These are phyloP conservation scores for Diplodia seriata DNA, from an alignment of 2,329 filamentous ascomycete genomes.

Conservation along the genomic window DNA sequence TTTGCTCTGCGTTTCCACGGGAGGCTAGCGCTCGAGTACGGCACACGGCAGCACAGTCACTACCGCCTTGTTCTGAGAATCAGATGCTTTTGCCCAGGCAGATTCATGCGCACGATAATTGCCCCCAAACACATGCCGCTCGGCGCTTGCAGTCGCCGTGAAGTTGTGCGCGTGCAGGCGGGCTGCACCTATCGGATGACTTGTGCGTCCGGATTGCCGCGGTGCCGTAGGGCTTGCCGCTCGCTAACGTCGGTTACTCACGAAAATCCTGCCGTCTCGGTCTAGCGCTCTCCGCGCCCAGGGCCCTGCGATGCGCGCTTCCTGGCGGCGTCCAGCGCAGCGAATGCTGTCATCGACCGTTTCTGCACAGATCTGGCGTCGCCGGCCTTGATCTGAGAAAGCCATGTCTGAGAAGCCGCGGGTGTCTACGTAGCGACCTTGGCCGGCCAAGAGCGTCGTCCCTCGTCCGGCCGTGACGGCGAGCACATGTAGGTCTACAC, in stretches of 20 bases:
- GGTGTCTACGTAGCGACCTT: no score
- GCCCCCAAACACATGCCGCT: not conserved
- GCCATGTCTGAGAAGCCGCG: not conserved
- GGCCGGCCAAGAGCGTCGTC: not conserved
- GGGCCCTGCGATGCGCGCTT: not conserved
- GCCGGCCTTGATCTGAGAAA: not conserved
- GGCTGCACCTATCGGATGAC: constrained; percentile 17
- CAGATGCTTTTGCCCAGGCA: constrained; percentile 2
- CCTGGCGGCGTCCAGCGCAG: not conserved
- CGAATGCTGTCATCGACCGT: constrained; percentile 5
- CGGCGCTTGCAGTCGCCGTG: not conserved
- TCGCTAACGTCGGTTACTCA: not conserved
- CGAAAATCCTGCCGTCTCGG: constrained; percentile 3
- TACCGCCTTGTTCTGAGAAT: constrained; percentile 5
- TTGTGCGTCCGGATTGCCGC: constrained; percentile 6
- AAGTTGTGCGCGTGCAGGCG: constrained; percentile 1
- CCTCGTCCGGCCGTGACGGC: not conserved
- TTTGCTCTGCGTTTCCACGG: constrained; percentile 7
- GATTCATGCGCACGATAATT: not conserved
- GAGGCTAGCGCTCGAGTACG: constrained; percentile 14
- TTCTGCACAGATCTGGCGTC: constrained; percentile 16
- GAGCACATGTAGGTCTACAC: not conserved
- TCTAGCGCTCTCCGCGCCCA: constrained; percentile 4
- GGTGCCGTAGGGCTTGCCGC: constrained; percentile 8
- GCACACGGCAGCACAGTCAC: constrained; percentile 6